Base-by-base conservation (phyloP, 345 rosid genomes). In the Eucalyptus fibrosa region DNA sequence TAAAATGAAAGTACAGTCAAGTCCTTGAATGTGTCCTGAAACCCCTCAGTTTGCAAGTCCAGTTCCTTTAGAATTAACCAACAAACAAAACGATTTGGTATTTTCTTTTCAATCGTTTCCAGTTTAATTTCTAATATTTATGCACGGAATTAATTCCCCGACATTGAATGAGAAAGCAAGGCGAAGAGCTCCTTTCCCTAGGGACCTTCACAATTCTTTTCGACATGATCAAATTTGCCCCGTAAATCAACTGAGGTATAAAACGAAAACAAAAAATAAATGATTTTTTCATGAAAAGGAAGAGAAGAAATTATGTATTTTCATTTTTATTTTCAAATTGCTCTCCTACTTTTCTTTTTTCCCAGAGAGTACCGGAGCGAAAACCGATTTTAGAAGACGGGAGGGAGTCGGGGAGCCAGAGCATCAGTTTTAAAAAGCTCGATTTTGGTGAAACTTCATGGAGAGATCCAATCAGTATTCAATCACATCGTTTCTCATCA, bases 301-400 rank as follows among this genome's bases (percentile, higher is more conserved):
- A 37, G 82, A 19, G 28, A 72, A 37, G 24, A 34, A 72, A 72
- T 72, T 19, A 5, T 18, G 62, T 1, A 23, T 56, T 56, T 5
- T 1, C 34, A 3, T 16, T 15, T 67, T n/a, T 4, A 0, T n/a
- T n/a, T 2, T 7, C 0, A 32, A n/a, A 15, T 32, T 1, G 11
- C 40, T 32, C 40, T n/a, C 80, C 12, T 67, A 0, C 23, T 69
- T 32, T 69, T 8, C 80, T 69, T 32, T 67, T 69, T 32, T 16
- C 24, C 80, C 80, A 5, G 3, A 5, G 23, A 32, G 24, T 32
- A 9, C 40, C 21, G 8, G 77, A 65, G 21, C 23, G 42, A 11
- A 69, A 32, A 69, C 42, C 3, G 42, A 32, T 8, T 8, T 18
- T 56, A 0, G 80, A 32, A 17, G 24, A 69, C 80, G 24, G 21